Conservation (phyloP, 257 asterid species). For the Solanum commersonii region DNA sequence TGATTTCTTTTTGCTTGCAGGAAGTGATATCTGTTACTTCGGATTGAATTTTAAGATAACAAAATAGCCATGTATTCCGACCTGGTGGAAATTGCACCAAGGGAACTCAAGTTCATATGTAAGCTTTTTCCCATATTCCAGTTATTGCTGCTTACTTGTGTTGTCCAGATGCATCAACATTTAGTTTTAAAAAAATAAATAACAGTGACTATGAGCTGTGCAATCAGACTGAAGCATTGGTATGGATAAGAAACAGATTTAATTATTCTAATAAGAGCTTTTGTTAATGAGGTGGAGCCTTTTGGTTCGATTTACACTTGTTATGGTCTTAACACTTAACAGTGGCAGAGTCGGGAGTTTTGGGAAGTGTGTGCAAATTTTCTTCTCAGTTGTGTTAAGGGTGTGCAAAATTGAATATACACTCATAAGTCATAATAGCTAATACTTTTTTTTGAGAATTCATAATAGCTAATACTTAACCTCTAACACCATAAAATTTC, state of each 20-base stretch:
- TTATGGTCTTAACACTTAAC: neutral
- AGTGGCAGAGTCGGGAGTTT: neutral
- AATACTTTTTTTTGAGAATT: neutral
- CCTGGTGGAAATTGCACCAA: slow-evolving; percentile 28
- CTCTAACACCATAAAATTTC: neutral
- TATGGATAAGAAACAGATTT: neutral
- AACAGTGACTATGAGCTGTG: neutral
- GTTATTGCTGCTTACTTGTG: neutral
- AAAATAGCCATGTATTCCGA: slow-evolving; percentile 16
- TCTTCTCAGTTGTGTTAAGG: neutral
- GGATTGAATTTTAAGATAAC: neutral
- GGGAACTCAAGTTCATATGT: slow-evolving; percentile 28
- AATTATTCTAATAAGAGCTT: neutral
- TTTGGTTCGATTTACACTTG: neutral
- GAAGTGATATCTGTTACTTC: neutral
- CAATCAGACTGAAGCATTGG: neutral
- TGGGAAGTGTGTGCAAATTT: neutral
- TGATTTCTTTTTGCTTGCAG: neutral
- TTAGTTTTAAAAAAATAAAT: neutral
- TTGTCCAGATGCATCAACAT: neutral
- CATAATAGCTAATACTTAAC: neutral
- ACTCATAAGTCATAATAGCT: neutral
- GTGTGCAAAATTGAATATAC: neutral
- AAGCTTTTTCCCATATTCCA: neutral
- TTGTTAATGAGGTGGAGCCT: neutral